Evolutionary conservation across 352 stramenopile genomes (phyloP).

Genomic region (Aphanomyces euteiches): DNA sequence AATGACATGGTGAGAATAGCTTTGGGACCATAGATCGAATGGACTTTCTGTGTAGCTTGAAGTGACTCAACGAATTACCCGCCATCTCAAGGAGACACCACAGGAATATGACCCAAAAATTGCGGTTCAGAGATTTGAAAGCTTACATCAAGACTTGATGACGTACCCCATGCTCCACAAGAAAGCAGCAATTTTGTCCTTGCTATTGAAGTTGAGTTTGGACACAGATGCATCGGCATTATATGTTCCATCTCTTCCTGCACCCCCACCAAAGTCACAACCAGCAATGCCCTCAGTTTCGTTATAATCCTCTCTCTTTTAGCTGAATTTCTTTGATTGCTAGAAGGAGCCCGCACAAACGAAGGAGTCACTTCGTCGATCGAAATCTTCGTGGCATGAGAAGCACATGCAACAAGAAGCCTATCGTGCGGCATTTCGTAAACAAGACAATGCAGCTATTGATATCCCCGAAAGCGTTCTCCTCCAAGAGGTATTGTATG

Average conservation of each 20-base stretch:
- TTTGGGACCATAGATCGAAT: neutral
- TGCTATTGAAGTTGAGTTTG: constrained; percentile 21
- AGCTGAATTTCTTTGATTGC: neutral
- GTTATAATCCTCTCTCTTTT: neutral
- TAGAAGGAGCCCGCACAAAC: neutral
- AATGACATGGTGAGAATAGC: constrained; percentile 23
- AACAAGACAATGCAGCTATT: constrained; percentile 2
- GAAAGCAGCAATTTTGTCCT: constrained; percentile 23
- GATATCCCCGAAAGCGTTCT: constrained; percentile 84
- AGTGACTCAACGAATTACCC: constrained; percentile 23
- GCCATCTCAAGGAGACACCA: constrained; percentile 20
- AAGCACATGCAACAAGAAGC: constrained; percentile 21
- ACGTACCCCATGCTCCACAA: constrained; percentile 28
- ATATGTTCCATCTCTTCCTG: constrained; percentile 15
- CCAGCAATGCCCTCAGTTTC: neutral
- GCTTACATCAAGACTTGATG: constrained; percentile 28
- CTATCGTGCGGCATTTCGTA: constrained; percentile 14
- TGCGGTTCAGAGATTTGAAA: constrained; percentile 20
- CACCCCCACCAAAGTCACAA: neutral
- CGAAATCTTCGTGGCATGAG: neutral
- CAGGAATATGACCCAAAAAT: constrained; percentile 15
- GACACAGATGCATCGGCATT: constrained; percentile 21
- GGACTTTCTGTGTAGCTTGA: constrained; percentile 6
- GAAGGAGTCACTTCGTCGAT: neutral
- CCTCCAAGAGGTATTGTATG: constrained; percentile 89